Percentiles rank a stretch among this genome's conserved stretches.
These are phyloP conservation scores for Exophiala lecanii-corni DNA, from an alignment of 2,329 filamentous ascomycete genomes.

Conservation along the genomic window DNA sequence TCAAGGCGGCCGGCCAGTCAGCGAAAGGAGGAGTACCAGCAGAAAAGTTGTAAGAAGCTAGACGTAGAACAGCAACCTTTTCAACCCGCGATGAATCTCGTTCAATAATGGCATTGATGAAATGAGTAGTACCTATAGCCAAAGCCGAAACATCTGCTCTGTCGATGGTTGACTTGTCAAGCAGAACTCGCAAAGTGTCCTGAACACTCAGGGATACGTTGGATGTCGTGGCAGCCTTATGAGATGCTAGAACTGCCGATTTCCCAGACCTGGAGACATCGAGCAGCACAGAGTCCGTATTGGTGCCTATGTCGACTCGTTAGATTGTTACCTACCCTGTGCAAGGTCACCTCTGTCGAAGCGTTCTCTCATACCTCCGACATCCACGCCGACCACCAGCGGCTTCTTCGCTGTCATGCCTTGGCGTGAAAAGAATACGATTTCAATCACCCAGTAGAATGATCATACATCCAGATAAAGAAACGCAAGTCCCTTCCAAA, in stretches of 20 bases:
- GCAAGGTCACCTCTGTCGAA: too few relatives aligned
- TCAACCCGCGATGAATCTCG: constrained; percentile 47
- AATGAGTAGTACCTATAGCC: constrained; percentile 51
- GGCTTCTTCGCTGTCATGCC: constrained; percentile 2
- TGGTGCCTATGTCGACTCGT: constrained; percentile 10
- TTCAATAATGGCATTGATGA: constrained; percentile 48
- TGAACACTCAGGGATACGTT: constrained; percentile 41
- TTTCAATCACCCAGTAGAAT: too few relatives aligned
- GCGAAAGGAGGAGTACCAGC: constrained; percentile 40
- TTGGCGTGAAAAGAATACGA: too few relatives aligned
- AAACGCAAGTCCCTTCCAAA: too few relatives aligned
- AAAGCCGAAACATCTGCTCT: constrained; percentile 38
- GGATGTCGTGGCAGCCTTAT: constrained; percentile 39
- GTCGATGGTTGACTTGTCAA: constrained; percentile 33
- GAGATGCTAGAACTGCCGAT: constrained; percentile 32
- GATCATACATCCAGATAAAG: too few relatives aligned
- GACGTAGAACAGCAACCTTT: constrained; percentile 49
- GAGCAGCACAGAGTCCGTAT: constrained; percentile 19
- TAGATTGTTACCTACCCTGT: background rate
- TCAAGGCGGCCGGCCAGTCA: constrained; percentile 46
- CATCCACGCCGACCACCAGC: constrained; percentile 6
- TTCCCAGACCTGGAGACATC: constrained; percentile 27
- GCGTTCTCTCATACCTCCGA: constrained; percentile 7
- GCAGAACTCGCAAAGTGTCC: constrained; percentile 33
- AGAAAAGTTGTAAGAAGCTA: constrained; percentile 35